A percentile compares a stretch with the other conserved stretches of the same genome.
These are phyloP conservation scores for Colletotrichum tamarilloi DNA, from an alignment of 2,329 filamentous ascomycete genomes.

Conservation along the genomic window DNA sequence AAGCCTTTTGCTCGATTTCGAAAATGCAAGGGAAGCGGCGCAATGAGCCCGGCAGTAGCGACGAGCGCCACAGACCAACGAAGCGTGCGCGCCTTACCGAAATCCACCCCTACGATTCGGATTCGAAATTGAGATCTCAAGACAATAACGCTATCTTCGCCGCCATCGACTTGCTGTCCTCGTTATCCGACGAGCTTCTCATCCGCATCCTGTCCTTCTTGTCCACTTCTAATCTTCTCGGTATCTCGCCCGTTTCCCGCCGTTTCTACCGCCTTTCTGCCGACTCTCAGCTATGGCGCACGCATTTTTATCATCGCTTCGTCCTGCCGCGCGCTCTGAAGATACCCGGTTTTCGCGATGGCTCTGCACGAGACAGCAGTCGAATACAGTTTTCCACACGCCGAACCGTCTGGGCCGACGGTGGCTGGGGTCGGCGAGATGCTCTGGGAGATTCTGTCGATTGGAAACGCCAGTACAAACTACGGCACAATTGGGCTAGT, in stretches of 20 bases:
- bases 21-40: constrained; percentile 13
- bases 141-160: neutral
- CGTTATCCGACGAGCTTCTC: constrained; percentile 87
- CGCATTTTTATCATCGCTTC: constrained; percentile 87
- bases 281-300: constrained; percentile 93
- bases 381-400: constrained; percentile 59
- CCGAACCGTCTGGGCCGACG: constrained; percentile 57
- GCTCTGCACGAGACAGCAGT: constrained; percentile 43
- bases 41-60: neutral
- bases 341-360: constrained; percentile 72
- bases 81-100: constrained; percentile 8
- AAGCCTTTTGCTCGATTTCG: neutral
- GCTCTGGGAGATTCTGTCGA: constrained; percentile 72
- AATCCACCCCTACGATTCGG: neutral
- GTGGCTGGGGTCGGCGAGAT: constrained; percentile 51
- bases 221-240: constrained; percentile 74
- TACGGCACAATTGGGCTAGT: constrained; percentile 90
- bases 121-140: neutral
- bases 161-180: constrained; percentile 71
- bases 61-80: neutral
- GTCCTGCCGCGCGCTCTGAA: constrained; percentile 83
- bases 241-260: constrained; percentile 73
- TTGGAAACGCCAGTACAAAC: constrained; percentile 90
- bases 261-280: constrained; percentile 78
- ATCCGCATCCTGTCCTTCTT: constrained; percentile 85